Evolutionary conservation across 345 rosid genomes (phyloP).

Genomic region (Citrus glauca): DNA sequence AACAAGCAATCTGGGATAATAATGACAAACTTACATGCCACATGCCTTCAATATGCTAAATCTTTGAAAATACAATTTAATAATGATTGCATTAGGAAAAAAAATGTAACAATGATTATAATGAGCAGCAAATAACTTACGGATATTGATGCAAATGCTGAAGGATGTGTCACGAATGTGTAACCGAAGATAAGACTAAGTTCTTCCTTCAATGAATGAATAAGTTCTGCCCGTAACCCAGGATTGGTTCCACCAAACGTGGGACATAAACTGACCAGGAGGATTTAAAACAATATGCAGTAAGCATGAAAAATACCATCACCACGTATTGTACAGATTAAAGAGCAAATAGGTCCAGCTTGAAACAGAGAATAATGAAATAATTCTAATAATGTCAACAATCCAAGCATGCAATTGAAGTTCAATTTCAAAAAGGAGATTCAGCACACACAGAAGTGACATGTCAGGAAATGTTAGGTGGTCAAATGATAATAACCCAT

Average conservation of each 20-base stretch:
- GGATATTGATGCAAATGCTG: constrained; percentile 70
- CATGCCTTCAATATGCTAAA: background rate
- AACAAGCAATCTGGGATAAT: background rate
- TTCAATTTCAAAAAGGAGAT: background rate
- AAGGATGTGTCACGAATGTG: constrained; percentile 56
- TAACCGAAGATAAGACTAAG: constrained; percentile 80
- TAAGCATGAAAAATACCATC: constrained; percentile 4
- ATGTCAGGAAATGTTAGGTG: too few relatives aligned
- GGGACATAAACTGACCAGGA: constrained; percentile 55
- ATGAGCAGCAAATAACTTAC: constrained; percentile 40
- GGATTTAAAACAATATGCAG: background rate
- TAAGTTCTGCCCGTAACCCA: constrained; percentile 68
- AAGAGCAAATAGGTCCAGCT: background rate
- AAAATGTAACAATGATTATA: too few relatives aligned
- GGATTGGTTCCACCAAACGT: constrained; percentile 93
- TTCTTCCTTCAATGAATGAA: constrained; percentile 76
- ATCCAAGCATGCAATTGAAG: background rate
- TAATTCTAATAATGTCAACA: background rate
- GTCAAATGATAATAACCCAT: too few relatives aligned
- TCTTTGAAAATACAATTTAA: background rate
- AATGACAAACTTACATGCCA: background rate
- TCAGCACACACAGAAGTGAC: background rate
- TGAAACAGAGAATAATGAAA: background rate
- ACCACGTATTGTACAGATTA: background rate
- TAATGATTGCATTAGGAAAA: background rate